Conservation (phyloP, 2,329 filamentous ascomycete species). For the Ascochyta koolunga region DNA sequence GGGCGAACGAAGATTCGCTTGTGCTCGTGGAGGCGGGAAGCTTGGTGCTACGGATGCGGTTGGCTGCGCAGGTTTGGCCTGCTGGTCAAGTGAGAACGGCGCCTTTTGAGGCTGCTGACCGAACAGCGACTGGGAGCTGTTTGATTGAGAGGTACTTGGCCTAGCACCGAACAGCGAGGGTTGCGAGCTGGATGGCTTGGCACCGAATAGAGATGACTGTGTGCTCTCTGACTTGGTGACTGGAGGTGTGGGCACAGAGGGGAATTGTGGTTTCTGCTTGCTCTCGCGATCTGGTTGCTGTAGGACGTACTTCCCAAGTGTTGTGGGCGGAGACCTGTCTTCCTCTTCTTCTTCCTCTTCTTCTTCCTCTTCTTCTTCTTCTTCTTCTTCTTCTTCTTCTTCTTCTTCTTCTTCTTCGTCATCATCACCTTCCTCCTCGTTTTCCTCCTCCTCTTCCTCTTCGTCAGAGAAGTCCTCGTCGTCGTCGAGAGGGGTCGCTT, state of each 20-base stretch:
- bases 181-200: background rate
- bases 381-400: constrained; percentile 50
- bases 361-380: constrained; percentile 3
- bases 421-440: constrained; percentile 39
- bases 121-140: constrained; percentile 22
- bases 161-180: background rate
- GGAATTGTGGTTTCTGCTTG: constrained; percentile 16
- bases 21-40: constrained; percentile 57
- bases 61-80: constrained; percentile 16
- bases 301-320: constrained; percentile 14
- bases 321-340: constrained; percentile 3
- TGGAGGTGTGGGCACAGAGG: constrained; percentile 43
- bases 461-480: constrained; percentile 49
- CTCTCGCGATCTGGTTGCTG: constrained; percentile 2
- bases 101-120: constrained; percentile 22
- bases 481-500: constrained; percentile 41
- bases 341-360: constrained; percentile 4
- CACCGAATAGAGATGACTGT: constrained; percentile 2
- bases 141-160: background rate
- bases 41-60: constrained; percentile 45
- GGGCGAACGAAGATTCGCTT: constrained; percentile 71
- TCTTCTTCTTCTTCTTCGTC: constrained; percentile 56
- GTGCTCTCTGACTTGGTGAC: constrained; percentile 29
- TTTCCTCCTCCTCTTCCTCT: constrained; percentile 46
- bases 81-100: constrained; percentile 18